Base-by-base conservation (phyloP, 441 rosid genomes). In the Bocquillonia castaneifolia region DNA sequence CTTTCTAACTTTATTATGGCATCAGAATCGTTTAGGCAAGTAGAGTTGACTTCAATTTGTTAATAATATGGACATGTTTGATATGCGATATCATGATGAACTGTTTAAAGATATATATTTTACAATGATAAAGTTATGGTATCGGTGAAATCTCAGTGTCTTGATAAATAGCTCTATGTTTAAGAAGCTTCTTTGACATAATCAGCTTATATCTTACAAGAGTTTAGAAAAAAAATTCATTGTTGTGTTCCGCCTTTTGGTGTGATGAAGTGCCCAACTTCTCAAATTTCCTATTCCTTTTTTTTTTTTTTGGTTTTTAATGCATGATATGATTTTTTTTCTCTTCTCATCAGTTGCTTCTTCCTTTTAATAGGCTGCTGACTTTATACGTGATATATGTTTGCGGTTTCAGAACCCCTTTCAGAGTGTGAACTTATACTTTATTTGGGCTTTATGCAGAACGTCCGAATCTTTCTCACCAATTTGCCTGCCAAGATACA, bases 381-480 rank as follows among this genome's bases (percentile, higher is more conserved):
- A 48, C 53, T 40, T 55, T 15, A 48, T 29, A 32, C 44, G 1
- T 55, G 34, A 51, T 44, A 22, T 32, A 17, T 51, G 51, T 20
- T 62, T 34, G 69, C 45, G 47, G 32, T 39, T 48, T 60, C 15
- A 62, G 61, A 36, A 54, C 28, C 40, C 18, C 42, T 57, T 39
- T 55, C 34, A 14, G 55, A 22, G 20, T 53, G 14, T 47, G 32
- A 59, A 74, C 73, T 81, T 63, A 75, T 65, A 39, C 26, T 37
- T 57, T 65, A 47, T 60, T 64, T 66, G 56, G 56, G 36, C 67
- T 61, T 66, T 68, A 51, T 84, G 81, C 98, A 92, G 99, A 86
- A 92, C 94, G 45, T 92, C 99, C 62, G 99, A 94, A 75, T 86
- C 92, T 60, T 94, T 94, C 77, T 94, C 96, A 20, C 99, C 99